These are phyloP conservation scores for Cystobasidium onofrii DNA, from an alignment of 768 basidiomycete species.

Conservation along the genomic window DNA sequence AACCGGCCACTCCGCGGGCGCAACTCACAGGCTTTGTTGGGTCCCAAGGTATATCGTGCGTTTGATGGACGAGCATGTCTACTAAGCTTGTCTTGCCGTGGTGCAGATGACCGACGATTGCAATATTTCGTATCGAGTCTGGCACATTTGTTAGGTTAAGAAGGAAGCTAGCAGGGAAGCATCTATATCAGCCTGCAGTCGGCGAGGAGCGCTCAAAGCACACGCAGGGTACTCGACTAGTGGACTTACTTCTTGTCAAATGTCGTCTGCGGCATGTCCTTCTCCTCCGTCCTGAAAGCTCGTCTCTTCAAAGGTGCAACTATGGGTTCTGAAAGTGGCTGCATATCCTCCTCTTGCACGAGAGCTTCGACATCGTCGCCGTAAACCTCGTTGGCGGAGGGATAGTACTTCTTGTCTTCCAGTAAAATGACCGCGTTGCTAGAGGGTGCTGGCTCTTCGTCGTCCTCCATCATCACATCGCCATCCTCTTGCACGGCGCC, in stretches of 20 bases:
- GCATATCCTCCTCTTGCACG: slow-evolving; percentile 96
- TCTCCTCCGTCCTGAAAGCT: slow-evolving; percentile 90
- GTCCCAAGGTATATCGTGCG: slow-evolving; percentile 89
- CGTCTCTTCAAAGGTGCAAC: slow-evolving; percentile 89
- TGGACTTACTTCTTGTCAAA: slow-evolving; percentile 81
- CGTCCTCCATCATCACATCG: slow-evolving; percentile 39
- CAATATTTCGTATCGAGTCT: slow-evolving; percentile 91
- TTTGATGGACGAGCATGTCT: slow-evolving; percentile 96
- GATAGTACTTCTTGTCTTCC: slow-evolving; percentile 98
- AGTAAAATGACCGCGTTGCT: slow-evolving; percentile 44
- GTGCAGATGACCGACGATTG: slow-evolving; percentile 90
- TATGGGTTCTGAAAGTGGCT: slow-evolving; percentile 89
- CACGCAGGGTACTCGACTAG: neutral
- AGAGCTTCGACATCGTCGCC: slow-evolving; percentile 88
- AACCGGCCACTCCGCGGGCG: neutral
- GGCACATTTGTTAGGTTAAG: slow-evolving; percentile 84
- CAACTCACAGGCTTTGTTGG: slow-evolving; percentile 69
- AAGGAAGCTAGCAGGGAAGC: slow-evolving; percentile 60
- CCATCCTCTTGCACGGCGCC: slow-evolving; percentile 23
- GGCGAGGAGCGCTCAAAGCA: too few relatives aligned
- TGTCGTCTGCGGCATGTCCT: slow-evolving; percentile 79
- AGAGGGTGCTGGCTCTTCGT: slow-evolving; percentile 37
- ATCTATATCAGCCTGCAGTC: neutral
- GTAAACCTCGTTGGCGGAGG: slow-evolving; percentile 82
- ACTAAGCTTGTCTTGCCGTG: slow-evolving; percentile 94